Base-by-base conservation (phyloP, 225 moss, liverwort and hornwort genomes). In the Marchantia paleacea region DNA sequence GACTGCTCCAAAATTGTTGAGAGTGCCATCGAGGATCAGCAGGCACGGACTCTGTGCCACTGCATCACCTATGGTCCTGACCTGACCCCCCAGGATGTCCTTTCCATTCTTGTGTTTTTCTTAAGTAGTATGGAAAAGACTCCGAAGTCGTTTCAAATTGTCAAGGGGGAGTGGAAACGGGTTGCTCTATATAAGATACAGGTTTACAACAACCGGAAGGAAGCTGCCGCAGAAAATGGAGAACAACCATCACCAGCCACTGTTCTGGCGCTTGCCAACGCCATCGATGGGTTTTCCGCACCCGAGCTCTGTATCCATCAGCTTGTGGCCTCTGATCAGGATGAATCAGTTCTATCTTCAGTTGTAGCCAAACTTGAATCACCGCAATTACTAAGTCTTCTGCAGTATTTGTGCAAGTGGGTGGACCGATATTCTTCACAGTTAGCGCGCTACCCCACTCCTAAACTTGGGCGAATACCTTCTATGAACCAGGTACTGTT, bases 321-420 rank as follows among this genome's bases (percentile, higher is more conserved):
- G 22, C 84, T 97, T 53, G 72, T 97, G 13, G 87, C 91, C 22
- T 87, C 90, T 28, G 93, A 90, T 63, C 91, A 87, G 63, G 97
- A 97, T 49, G 97, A 97, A 80, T 89, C 90, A 8, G 86, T 97
- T 48, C 28, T 97, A 5, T 85, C 93, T 51, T 88, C 92, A 48
- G 88, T 95, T 10, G 70, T 91, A 2, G 82, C 80, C 19, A 90
- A 87, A 80, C 90, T 97, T 15, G 91, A 89, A 68, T 85, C 91
- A 6, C 52, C 72, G 13, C 93, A 95, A 71, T 85, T 90, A n/a
- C 88, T 93, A 73, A 81, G 65, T 24, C 90, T 97, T 1, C 85
- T 91, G 8, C 84, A 85, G 65, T 97, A 97, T 72, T 81, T 95
- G 39, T 76, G 80, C 70, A 95, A 87, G 80, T 97, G 97, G 97